A percentile compares a stretch with the other conserved stretches of the same genome.
phyloP scores from a whole-genome alignment of 306 rosid genomes.

The Lupinus albus region DNA sequence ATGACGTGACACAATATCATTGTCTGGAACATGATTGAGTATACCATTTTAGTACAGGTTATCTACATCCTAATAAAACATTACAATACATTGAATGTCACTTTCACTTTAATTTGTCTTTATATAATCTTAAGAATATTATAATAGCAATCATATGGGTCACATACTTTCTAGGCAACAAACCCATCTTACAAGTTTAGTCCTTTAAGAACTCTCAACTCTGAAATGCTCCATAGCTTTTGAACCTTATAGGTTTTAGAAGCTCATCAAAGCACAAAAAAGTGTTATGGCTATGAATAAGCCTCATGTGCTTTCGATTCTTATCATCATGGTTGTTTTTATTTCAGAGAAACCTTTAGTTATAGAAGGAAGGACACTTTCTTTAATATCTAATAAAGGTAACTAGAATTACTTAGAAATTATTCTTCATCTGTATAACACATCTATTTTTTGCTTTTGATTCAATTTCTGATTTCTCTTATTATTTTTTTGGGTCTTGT shows the following conservation, averaged over 20 bases:
- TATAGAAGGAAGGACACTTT: constrained; percentile 45
- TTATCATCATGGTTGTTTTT: constrained; percentile 41
- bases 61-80: constrained; percentile 21
- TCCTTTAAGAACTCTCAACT: constrained; percentile 19
- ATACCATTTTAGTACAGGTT: too few relatives aligned
- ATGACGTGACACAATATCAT: too few relatives aligned
- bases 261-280: constrained; percentile 18
- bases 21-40: too few relatives aligned
- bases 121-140: neutral
- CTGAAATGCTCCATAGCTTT: constrained; percentile 30
- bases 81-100: constrained; percentile 20
- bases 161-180: constrained; percentile 34
- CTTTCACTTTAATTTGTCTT: constrained; percentile 27
- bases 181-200: constrained; percentile 4
- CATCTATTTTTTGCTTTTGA: neutral
- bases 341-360: constrained; percentile 33
- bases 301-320: constrained; percentile 24
- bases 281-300: constrained; percentile 35
- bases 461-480: neutral
- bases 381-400: constrained; percentile 47
- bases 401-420: neutral
- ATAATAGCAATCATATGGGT: constrained; percentile 45
- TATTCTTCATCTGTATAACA: neutral
- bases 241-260: constrained; percentile 39
- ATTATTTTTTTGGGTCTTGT: neutral